Evolutionary conservation across 2,329 filamentous ascomycete genomes (phyloP).

Genomic region (Myriosclerotinia duriaeana): DNA sequence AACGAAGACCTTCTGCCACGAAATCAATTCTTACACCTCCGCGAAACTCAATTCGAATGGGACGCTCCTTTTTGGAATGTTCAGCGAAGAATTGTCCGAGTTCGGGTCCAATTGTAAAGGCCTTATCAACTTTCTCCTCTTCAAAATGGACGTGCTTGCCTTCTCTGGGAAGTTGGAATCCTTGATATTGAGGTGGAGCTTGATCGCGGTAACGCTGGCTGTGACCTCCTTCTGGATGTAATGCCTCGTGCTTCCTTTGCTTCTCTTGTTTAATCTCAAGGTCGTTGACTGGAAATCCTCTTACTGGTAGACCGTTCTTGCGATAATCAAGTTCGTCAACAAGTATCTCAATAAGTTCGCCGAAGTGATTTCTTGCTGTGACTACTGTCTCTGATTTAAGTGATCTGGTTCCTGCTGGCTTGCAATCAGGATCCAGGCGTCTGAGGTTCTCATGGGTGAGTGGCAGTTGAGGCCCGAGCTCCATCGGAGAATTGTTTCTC

Average conservation of each 20-base stretch:
- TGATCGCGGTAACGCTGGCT: not conserved
- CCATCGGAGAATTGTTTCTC: conserved; percentile 3
- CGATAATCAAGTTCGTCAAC: not conserved
- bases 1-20: not conserved
- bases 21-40: not conserved
- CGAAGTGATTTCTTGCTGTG: too few relatives aligned
- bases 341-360: not conserved
- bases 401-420: too few relatives aligned
- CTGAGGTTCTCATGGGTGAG: not conserved
- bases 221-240: too few relatives aligned
- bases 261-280: not conserved
- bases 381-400: too few relatives aligned
- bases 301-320: not conserved
- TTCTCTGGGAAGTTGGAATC: not conserved
- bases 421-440: too few relatives aligned
- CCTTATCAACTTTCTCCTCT: too few relatives aligned
- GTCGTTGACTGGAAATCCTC: not conserved
- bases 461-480: not conserved
- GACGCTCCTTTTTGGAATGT: not conserved
- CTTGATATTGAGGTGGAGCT: not conserved
- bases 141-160: not conserved
- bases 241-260: too few relatives aligned
- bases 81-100: not conserved
- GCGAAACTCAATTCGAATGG: not conserved
- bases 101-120: not conserved